phyloP scores from a whole-genome alignment of 805 yeast genomes.

The Pichia kluyveri region DNA sequence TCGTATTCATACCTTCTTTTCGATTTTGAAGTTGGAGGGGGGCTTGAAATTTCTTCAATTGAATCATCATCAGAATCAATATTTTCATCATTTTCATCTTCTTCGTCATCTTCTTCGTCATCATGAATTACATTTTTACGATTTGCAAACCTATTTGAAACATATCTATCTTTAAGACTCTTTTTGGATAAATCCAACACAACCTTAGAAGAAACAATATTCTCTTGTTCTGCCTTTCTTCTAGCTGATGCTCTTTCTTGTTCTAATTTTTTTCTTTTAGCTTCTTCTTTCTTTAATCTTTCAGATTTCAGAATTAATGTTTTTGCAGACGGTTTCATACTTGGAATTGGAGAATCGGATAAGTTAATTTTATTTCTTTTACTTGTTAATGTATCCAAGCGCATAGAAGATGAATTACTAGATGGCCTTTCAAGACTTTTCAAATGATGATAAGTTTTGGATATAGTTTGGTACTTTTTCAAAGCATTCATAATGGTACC shows the following conservation, averaged over 20 bases:
- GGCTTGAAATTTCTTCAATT: conserved; percentile 1
- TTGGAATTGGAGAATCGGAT: background rate
- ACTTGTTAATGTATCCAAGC: background rate
- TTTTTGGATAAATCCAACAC: conserved; percentile 9
- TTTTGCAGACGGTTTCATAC: conserved; percentile 8
- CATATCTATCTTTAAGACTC: conserved; percentile 19
- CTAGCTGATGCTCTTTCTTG: conserved; percentile 4
- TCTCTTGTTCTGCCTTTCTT: conserved; percentile 12
- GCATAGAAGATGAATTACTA: background rate
- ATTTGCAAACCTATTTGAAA: background rate
- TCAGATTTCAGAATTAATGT: too few relatives aligned
- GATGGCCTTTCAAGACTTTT: background rate
- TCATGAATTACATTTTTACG: background rate
- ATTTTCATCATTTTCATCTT: conserved; percentile 1
- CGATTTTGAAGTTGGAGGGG: background rate
- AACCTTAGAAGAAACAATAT: conserved; percentile 22
- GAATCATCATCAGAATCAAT: conserved; percentile 6
- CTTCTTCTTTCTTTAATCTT: background rate
- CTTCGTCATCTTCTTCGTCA: conserved; percentile 8
- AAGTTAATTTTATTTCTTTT: background rate
- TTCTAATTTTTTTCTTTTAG: background rate
- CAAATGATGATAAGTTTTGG: conserved; percentile 25
- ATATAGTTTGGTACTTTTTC: conserved; percentile 22
- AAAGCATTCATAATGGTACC: conserved; percentile 24
- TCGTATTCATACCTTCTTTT: conserved; percentile 39